A percentile compares a stretch with the other conserved stretches of the same genome.
These are phyloP conservation scores for Balansia obtecta DNA, from an alignment of 2,329 filamentous ascomycete genomes.

Conservation along the genomic window DNA sequence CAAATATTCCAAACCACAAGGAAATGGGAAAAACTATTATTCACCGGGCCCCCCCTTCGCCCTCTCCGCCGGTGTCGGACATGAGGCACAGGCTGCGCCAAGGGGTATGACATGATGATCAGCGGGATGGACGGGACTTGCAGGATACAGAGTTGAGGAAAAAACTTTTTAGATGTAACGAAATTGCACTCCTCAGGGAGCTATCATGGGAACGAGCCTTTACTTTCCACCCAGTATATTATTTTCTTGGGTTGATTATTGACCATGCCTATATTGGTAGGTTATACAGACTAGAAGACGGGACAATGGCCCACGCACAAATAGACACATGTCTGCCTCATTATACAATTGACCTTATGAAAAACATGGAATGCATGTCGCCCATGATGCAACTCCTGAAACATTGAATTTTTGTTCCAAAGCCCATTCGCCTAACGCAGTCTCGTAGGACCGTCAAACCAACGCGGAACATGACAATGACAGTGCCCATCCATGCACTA, in stretches of 20 bases:
- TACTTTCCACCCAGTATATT: neutral
- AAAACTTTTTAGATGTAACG: slow-evolving; percentile 3
- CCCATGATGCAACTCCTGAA: too few relatives aligned
- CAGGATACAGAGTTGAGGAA: neutral
- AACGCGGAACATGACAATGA: neutral
- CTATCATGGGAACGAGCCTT: neutral
- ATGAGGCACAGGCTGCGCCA: neutral
- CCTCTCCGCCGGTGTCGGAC: neutral
- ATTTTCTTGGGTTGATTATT: neutral
- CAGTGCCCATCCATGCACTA: neutral
- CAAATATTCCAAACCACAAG: neutral
- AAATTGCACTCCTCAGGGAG: slow-evolving; percentile 8
- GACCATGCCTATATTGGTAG: neutral
- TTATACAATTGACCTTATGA: neutral
- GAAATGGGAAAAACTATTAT: neutral
- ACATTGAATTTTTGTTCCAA: too few relatives aligned
- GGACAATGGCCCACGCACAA: slow-evolving; percentile 17
- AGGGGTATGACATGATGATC: neutral
- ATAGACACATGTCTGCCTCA: slow-evolving; percentile 10
- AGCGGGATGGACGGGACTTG: neutral
- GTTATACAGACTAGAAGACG: neutral
- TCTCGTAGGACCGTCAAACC: neutral
- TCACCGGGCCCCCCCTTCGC: neutral
- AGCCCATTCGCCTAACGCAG: too few relatives aligned
- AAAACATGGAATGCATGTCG: neutral